These are phyloP conservation scores for Gleditsia sinensis DNA, from an alignment of 306 rosid genomes.

Conservation along the genomic window DNA sequence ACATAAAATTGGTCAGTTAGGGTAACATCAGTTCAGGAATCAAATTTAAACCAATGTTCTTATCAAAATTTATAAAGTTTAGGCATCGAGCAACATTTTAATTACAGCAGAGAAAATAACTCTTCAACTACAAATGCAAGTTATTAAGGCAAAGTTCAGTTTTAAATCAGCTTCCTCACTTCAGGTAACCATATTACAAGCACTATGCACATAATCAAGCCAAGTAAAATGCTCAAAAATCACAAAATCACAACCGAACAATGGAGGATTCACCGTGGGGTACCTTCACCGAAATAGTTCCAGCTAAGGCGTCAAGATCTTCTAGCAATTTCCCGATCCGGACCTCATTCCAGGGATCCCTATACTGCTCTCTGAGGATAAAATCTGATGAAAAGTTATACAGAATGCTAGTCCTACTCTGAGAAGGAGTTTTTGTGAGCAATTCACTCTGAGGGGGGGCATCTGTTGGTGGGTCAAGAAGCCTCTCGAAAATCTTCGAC, in stretches of 20 bases:
- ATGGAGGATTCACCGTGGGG: not conserved
- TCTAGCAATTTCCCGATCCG: constrained; percentile 87
- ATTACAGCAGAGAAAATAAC: constrained; percentile 27
- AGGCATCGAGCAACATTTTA: constrained; percentile 23
- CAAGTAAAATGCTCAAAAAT: not conserved
- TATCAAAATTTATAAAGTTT: not conserved
- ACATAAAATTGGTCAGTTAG: not conserved
- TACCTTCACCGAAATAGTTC: constrained; percentile 89
- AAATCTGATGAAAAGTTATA: constrained; percentile 80
- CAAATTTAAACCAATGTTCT: constrained; percentile 15
- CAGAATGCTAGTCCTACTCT: constrained; percentile 72
- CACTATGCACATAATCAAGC: constrained; percentile 3
- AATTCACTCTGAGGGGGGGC: constrained; percentile 90
- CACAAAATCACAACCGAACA: not conserved
- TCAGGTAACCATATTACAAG: not conserved
- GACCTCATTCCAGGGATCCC: constrained; percentile 95
- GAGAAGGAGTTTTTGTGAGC: constrained; percentile 76
- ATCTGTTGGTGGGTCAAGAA: constrained; percentile 79
- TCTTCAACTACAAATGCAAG: constrained; percentile 4
- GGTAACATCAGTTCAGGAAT: not conserved
- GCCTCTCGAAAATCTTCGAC: constrained; percentile 63
- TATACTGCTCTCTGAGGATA: constrained; percentile 82
- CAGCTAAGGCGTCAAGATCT: constrained; percentile 96
- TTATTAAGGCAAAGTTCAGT: constrained; percentile 13
- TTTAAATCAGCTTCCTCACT: not conserved